Evolutionary conservation across 192 early-diverging fungal genomes (phyloP).

Genomic region (Anaeromyces robustus): DNA sequence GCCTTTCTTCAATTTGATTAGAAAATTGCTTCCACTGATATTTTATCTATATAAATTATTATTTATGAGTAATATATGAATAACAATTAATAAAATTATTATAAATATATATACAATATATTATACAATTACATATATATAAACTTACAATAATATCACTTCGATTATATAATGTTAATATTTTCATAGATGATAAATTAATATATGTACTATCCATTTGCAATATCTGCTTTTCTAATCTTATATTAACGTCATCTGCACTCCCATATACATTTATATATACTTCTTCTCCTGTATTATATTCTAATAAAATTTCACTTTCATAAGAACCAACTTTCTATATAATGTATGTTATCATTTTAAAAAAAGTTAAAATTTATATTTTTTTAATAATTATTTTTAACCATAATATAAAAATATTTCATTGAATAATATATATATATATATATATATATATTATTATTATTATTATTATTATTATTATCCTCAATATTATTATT

Average conservation of each 20-base stretch:
- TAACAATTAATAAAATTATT: too few species aligned
- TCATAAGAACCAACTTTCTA: slow-evolving; percentile 25
- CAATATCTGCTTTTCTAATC: slow-evolving; percentile 27
- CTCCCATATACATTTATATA: slow-evolving; percentile 14
- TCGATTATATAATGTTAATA: slow-evolving; percentile 23
- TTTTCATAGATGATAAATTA: slow-evolving; percentile 20
- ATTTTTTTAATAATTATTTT: too few species aligned
- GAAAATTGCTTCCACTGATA: slow-evolving; percentile 37
- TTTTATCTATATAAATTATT: slow-evolving; percentile 12
- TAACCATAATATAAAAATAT: too few species aligned
- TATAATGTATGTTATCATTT: neutral
- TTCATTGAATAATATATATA: too few species aligned
- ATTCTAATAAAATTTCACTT: slow-evolving; percentile 18
- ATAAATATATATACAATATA: too few species aligned
- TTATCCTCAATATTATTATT: too few species aligned
- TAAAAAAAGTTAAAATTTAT: too few species aligned
- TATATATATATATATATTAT: too few species aligned
- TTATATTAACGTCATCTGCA: slow-evolving; percentile 30
- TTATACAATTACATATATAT: neutral
- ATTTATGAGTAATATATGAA: too few species aligned
- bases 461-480: too few species aligned
- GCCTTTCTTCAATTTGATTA: slow-evolving; percentile 22
- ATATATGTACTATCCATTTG: slow-evolving; percentile 36
- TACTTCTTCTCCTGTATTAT: slow-evolving; percentile 30
- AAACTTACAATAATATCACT: slow-evolving; percentile 27